These are phyloP conservation scores for Aspergillus costaricaensis DNA, from an alignment of 2,329 filamentous ascomycete genomes.

Conservation along the genomic window DNA sequence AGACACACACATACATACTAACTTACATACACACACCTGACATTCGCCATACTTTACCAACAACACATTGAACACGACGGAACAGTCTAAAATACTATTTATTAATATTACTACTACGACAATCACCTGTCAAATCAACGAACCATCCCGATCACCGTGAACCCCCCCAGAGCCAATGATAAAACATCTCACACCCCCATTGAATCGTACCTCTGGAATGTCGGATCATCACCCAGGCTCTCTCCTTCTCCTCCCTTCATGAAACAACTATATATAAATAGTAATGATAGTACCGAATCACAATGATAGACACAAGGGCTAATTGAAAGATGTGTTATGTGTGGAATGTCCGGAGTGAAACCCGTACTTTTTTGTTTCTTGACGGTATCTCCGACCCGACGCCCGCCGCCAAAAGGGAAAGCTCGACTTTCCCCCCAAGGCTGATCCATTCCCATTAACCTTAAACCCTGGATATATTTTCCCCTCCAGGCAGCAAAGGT, in stretches of 20 bases:
- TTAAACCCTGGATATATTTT: not conserved
- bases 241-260: not conserved
- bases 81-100: not conserved
- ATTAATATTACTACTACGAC: no score
- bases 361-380: not conserved
- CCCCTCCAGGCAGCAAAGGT: not conserved
- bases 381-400: not conserved
- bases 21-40: no score
- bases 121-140: not conserved
- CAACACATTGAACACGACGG: not conserved
- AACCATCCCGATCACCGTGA: not conserved
- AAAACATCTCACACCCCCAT: not conserved
- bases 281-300: not conserved
- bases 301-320: not conserved
- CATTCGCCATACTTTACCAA: no score
- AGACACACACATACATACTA: no score
- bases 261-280: not conserved
- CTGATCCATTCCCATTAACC: not conserved
- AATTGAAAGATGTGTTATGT: no score
- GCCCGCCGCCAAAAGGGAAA: not conserved
- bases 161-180: not conserved
- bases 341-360: not conserved
- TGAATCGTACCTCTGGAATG: not conserved
- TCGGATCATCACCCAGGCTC: not conserved
- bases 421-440: not conserved